A percentile compares a stretch with the other conserved stretches of the same genome.
Conservation (phyloP, 169 alveolate genomes). For the Plasmodium malariae region DNA sequence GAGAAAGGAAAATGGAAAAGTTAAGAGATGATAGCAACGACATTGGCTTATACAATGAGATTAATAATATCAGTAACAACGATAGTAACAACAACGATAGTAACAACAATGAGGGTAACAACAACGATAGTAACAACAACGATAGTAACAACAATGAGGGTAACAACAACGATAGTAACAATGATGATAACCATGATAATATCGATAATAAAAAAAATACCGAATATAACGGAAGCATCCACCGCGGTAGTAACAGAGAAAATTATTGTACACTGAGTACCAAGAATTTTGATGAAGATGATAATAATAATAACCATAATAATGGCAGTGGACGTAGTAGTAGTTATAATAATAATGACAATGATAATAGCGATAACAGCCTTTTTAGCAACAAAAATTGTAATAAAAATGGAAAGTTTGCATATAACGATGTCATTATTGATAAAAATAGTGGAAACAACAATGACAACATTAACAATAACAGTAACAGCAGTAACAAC, state of each 20-base stretch:
- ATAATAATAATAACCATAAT: not conserved
- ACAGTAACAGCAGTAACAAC: not conserved
- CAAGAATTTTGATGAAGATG: not conserved
- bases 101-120: not conserved
- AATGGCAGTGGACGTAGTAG: not conserved
- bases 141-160: not conserved
- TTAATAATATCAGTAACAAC: not conserved
- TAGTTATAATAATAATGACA: not conserved
- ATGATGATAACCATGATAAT: slow-evolving; percentile 8
- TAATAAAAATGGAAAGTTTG: too few relatives aligned
- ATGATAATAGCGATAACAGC: not conserved
- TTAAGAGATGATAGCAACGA: not conserved
- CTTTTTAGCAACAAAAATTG: too few relatives aligned
- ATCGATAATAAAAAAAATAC: too few relatives aligned
- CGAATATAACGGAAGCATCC: not conserved
- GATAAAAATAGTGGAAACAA: not conserved
- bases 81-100: not conserved
- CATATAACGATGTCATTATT: too few relatives aligned
- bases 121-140: not conserved
- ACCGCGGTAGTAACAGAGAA: slow-evolving; percentile 7
- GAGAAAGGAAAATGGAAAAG: slow-evolving; percentile 38
- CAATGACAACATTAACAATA: not conserved
- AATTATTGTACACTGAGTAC: not conserved
- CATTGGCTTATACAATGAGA: not conserved
- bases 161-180: not conserved